Percentiles rank a stretch among this genome's conserved stretches.
Evolutionary conservation across 768 basidiomycete species (phyloP).

Genomic region (Jaapia argillacea): DNA sequence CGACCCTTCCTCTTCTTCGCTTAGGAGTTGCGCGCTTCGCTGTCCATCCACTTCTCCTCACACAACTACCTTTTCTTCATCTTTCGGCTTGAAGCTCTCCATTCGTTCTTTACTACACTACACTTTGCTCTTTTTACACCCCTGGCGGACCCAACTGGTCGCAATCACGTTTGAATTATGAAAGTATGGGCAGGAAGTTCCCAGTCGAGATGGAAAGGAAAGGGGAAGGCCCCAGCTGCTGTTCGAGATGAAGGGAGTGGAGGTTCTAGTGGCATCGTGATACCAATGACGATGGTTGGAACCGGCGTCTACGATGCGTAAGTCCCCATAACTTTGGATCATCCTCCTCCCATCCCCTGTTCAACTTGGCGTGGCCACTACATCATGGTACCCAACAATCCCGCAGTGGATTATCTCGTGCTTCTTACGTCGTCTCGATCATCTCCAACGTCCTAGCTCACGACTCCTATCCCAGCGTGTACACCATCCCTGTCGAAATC

Average conservation of each 20-base stretch:
- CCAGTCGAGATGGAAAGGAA: constrained; percentile 13
- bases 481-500: constrained; percentile 50
- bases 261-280: constrained; percentile 42
- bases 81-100: no score
- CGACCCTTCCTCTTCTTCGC: no score
- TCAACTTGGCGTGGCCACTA: constrained; percentile 3
- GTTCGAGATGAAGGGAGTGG: constrained; percentile 32
- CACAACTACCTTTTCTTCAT: no score
- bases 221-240: constrained; percentile 6
- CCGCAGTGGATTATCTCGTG: background rate
- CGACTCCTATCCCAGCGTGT: constrained; percentile 1
- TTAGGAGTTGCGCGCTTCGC: no score
- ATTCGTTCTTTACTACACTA: no score
- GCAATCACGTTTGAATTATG: no score
- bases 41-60: no score
- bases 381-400: background rate
- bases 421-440: no score
- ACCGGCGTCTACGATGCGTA: constrained; percentile 50
- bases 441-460: no score
- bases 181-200: background rate
- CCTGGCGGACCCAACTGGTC: no score
- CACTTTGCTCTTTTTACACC: no score
- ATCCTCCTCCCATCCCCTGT: background rate
- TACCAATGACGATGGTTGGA: constrained; percentile 46
- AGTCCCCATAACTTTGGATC: constrained; percentile 23